A percentile compares a stretch with the other conserved stretches of the same genome.
These are phyloP conservation scores for Leccinum incarnatum DNA, from an alignment of 768 basidiomycete genomes.

Conservation along the genomic window DNA sequence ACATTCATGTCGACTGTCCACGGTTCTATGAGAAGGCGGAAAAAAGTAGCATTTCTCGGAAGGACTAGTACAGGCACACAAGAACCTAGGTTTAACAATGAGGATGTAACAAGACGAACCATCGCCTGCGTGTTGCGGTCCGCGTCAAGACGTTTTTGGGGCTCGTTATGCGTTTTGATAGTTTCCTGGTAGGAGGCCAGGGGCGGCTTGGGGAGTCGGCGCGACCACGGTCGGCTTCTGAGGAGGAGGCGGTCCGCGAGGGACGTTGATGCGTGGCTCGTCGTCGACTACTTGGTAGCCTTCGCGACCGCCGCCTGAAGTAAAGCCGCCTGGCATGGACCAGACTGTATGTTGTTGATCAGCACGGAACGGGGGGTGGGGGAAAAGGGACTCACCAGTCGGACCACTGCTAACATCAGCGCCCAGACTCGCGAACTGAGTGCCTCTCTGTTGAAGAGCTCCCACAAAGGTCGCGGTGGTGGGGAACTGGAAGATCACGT, in stretches of 20 bases:
- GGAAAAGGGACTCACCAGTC: conserved; percentile 43
- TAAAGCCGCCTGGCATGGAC: conserved; percentile 77
- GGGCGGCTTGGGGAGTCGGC: conserved; percentile 16
- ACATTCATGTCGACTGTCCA: neutral
- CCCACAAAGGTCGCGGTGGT: conserved; percentile 51
- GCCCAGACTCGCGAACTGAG: conserved; percentile 50
- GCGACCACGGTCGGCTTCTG: conserved; percentile 10
- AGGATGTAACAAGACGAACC: neutral
- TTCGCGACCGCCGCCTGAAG: conserved; percentile 44
- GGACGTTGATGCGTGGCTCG: conserved; percentile 22
- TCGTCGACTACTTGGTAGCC: conserved; percentile 67
- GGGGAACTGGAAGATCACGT: conserved; percentile 50
- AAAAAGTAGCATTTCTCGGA: neutral
- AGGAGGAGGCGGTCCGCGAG: conserved; percentile 16
- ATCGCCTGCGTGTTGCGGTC: no score
- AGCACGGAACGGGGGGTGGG: neutral
- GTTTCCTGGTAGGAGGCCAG: conserved; percentile 19
- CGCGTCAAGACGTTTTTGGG: neutral
- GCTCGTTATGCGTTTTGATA: conserved; percentile 24
- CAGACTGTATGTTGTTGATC: conserved; percentile 46
- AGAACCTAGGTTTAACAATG: neutral
- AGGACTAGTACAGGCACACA: neutral
- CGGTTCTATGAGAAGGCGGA: neutral
- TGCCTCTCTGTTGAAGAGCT: conserved; percentile 57
- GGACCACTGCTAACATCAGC: conserved; percentile 51